Base-by-base conservation (phyloP, 139 green algal genomes). In the Closterium sp. region DNA sequence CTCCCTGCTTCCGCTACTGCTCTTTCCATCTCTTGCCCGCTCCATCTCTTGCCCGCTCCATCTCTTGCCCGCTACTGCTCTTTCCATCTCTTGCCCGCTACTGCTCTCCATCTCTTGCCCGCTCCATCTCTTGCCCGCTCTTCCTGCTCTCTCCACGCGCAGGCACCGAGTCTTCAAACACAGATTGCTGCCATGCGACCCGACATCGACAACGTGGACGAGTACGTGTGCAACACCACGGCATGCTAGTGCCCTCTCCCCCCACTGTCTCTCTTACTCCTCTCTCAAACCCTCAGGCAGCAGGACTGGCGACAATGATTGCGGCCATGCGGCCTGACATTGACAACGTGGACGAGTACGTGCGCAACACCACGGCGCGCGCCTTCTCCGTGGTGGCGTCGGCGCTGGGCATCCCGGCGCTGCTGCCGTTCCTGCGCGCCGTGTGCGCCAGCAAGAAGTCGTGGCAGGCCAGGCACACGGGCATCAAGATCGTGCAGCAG, bases 401-500 rank as follows among this genome's bases (percentile, higher is more conserved):
- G 2, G 98, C 98, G 21, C 95, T 99, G 85, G 98, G 98, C 93
- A 99, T 99, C 91, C 98, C 97, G 8, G 96, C 97, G 31, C 95
- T 99, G 93, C 95, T 99, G 91, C 98, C 98, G 83, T 99, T 99
- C 96, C 95, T 99, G 28, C 99, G 99, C 95, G 98, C 98, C 34
- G 98, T 99, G 88, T 99, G 98, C 93, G 94, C 98, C 94, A 97
- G 93, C 87, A 99, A 99, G 94, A 99, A 99, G 96, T 97, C 92
- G 32, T 99, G 97, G 97, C 97, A 99, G 95, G 98, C 98, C 85
- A 95, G 98, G 31, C 98, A 99, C 94, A 99, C 98, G 30, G 98
- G 98, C 87, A 98, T 99, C 96, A 99, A 99, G 95, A 99, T 99
- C 91, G 96, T 98, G 89, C 98, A 99, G 96, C 97, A 99, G 95